Base-by-base conservation (phyloP, 306 rosid species). In the Cucurbita ficifolia region DNA sequence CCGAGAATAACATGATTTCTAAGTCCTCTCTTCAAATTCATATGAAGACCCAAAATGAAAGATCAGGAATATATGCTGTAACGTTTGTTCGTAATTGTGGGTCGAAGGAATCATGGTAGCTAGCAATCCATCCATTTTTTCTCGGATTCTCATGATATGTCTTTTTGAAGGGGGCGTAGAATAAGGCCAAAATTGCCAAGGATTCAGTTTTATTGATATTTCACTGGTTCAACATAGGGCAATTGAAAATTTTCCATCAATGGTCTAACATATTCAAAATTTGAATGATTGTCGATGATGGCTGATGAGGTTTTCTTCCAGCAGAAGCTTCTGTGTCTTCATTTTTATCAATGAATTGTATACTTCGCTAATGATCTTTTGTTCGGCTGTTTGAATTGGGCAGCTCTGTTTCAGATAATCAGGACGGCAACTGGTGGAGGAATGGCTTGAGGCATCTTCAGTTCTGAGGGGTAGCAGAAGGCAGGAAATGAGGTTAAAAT, bases 391-490 rank as follows among this genome's bases (percentile, higher is more conserved):
- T 65, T 43, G 53, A 43, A 43, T 4, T 39, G 49, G 49, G 57
- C 97, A 92, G 97, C 97, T 77, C 92, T 92, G 72, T 92, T 92
- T 79, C 97, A 92, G 92, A 89, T 92, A 80, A 92, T 92, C 89
- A 85, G 97, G 88, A 92, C 96, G 65, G 97, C 97, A 76, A 82
- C 97, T 1, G 83, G 89, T 64, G 96, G 97, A 78, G 97, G 97
- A 87, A 81, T 89, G 97, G 96, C 92, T 19, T 92, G 81, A 69
- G 39, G 14, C 57, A 29, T 49, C 46, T 46, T 65, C 53, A 48
- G 7, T 49, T 29, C 74, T 2, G 73, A 68, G 69, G 48, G 29
- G 38, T 70, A 42, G 36, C 72, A 65, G 53, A 64, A 42, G n/a
- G 53, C 71, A 65, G 54, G 36, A 43, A 52, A 65, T 68, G 42